A percentile compares a stretch with the other conserved stretches of the same genome.
These are phyloP conservation scores for Sungouiozyma intestinalis DNA, from an alignment of 805 yeast genomes.

Conservation along the genomic window DNA sequence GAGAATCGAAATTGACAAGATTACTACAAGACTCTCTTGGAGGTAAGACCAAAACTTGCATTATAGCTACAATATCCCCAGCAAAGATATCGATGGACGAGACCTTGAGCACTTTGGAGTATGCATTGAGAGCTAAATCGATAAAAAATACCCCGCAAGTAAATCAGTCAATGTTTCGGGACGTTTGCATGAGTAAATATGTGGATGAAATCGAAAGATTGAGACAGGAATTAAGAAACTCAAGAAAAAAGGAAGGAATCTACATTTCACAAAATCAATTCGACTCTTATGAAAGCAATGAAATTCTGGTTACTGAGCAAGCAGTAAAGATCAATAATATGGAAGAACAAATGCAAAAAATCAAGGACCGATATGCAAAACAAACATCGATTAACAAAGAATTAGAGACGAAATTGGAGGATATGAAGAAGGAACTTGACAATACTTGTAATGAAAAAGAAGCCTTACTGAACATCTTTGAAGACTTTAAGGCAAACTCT, in stretches of 20 bases:
- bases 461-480: constrained; percentile 7
- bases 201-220: constrained; percentile 45
- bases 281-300: constrained; percentile 36
- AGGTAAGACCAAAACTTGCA: constrained; percentile 71
- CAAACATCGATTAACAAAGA: constrained; percentile 22
- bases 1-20: constrained; percentile 75
- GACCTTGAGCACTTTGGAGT: constrained; percentile 70
- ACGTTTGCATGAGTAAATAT: constrained; percentile 42
- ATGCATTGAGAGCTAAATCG: constrained; percentile 73
- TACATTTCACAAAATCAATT: constrained; percentile 41
- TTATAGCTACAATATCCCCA: constrained; percentile 76
- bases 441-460: constrained; percentile 6
- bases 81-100: constrained; percentile 64
- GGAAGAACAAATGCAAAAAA: constrained; percentile 36
- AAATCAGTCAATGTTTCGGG: constrained; percentile 49
- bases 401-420: constrained; percentile 13
- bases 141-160: constrained; percentile 60
- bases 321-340: constrained; percentile 37
- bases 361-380: constrained; percentile 33
- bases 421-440: constrained; percentile 7
- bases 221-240: constrained; percentile 50
- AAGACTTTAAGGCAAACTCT: constrained; percentile 13
- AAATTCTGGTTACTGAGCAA: constrained; percentile 41
- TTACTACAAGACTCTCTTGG: constrained; percentile 76
- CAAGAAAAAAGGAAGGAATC: constrained; percentile 57